Evolutionary conservation across 2,329 filamentous ascomycete species (phyloP).

Genomic region (Clarireedia paspali): DNA sequence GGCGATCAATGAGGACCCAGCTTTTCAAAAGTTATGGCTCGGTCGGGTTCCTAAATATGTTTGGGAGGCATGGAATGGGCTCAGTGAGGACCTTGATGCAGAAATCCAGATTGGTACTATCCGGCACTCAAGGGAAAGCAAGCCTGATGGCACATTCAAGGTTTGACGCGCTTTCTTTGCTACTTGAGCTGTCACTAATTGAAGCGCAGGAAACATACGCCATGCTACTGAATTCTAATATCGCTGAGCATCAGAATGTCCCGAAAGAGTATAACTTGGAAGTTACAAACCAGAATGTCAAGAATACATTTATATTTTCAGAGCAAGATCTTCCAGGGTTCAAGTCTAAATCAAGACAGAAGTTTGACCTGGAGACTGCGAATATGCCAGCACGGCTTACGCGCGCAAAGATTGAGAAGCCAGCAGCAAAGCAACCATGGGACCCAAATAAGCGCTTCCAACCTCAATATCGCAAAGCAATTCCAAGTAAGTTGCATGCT

Average conservation of each 20-base stretch:
- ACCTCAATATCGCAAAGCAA: conserved; percentile 62
- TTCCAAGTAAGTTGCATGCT: conserved; percentile 52
- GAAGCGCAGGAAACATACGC: conserved; percentile 38
- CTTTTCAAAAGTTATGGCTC: conserved; percentile 51
- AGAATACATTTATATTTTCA: conserved; percentile 86
- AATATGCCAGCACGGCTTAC: conserved; percentile 51
- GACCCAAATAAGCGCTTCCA: conserved; percentile 46
- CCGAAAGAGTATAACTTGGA: conserved; percentile 84
- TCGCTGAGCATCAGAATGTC: conserved; percentile 63
- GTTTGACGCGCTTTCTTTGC: conserved; percentile 12
- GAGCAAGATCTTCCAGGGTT: conserved; percentile 87
- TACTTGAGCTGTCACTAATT: conserved; percentile 9
- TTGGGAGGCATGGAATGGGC: conserved; percentile 68
- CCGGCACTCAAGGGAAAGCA: conserved; percentile 36
- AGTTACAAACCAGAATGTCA: conserved; percentile 56
- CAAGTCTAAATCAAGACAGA: conserved; percentile 48
- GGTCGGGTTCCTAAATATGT: conserved; percentile 72
- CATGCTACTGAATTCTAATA: conserved; percentile 60
- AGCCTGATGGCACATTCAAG: conserved; percentile 45
- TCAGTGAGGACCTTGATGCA: conserved; percentile 61
- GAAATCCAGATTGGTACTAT: conserved; percentile 77
- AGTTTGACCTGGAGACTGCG: conserved; percentile 47
- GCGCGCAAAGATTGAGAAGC: conserved; percentile 37
- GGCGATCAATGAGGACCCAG: conserved; percentile 40
- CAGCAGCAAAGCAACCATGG: conserved; percentile 33